These are phyloP conservation scores for Starmera dryadoides DNA, from an alignment of 805 yeast species.

Conservation along the genomic window DNA sequence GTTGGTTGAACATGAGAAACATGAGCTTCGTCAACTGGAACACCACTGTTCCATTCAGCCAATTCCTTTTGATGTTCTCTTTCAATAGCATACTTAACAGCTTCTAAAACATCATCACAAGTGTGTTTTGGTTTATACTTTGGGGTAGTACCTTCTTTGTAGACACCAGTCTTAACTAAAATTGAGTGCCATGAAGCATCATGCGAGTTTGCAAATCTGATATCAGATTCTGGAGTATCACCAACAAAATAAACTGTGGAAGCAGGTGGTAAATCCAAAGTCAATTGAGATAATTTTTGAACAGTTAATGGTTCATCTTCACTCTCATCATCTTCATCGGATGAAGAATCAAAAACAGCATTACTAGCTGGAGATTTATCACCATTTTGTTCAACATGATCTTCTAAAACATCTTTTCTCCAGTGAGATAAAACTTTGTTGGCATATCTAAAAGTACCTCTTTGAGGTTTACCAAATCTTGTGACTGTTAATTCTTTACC, in stretches of 20 bases:
- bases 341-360: constrained; percentile 10
- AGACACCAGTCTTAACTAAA: constrained; percentile 81
- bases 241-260: constrained; percentile 85
- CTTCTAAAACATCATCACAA: constrained; percentile 70
- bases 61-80: constrained; percentile 70
- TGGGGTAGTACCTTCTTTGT: constrained; percentile 73
- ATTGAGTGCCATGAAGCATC: constrained; percentile 82
- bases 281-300: constrained; percentile 35
- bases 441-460: constrained; percentile 80
- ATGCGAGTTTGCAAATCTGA: constrained; percentile 81
- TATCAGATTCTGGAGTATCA: constrained; percentile 86
- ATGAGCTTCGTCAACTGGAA: too few relatives aligned
- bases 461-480: constrained; percentile 85
- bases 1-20: too few relatives aligned
- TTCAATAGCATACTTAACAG: constrained; percentile 77
- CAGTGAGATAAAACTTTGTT: constrained; percentile 68
- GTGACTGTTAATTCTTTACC: constrained; percentile 75
- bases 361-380: background rate
- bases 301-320: constrained; percentile 39
- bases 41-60: constrained; percentile 56
- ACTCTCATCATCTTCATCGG: constrained; percentile 22
- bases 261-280: constrained; percentile 67
- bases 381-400: constrained; percentile 48
- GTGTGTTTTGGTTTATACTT: constrained; percentile 71
- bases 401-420: constrained; percentile 73